A percentile compares a stretch with the other conserved stretches of the same genome.
These are phyloP conservation scores for Nigrograna mackinnonii DNA, from an alignment of 2,329 filamentous ascomycete species.

Conservation along the genomic window DNA sequence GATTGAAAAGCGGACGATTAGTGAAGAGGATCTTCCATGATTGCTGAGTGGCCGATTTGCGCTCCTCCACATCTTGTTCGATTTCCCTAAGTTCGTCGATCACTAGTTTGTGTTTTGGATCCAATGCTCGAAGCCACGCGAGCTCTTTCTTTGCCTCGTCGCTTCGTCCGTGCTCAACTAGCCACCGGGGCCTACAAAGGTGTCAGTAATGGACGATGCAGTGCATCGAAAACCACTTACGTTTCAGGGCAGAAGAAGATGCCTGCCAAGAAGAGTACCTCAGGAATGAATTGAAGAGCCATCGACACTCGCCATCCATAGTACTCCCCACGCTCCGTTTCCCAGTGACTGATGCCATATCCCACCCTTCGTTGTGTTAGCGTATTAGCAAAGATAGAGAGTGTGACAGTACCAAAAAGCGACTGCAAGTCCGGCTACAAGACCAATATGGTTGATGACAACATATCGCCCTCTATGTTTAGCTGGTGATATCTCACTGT, in stretches of 20 bases:
- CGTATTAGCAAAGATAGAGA: not conserved
- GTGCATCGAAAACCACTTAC: conserved; percentile 38
- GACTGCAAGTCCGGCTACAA: conserved; percentile 57
- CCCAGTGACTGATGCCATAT: conserved; percentile 61
- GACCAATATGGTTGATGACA: conserved; percentile 63
- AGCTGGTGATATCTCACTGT: conserved; percentile 59
- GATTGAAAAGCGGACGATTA: conserved; percentile 51
- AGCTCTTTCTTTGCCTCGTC: conserved; percentile 51
- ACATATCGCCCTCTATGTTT: conserved; percentile 59
- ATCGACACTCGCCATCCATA: conserved; percentile 60
- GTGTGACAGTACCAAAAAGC: conserved; percentile 60
- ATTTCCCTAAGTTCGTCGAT: conserved; percentile 49
- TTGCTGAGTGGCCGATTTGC: conserved; percentile 38
- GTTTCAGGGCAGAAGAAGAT: conserved; percentile 60
- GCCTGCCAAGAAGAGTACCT: conserved; percentile 53
- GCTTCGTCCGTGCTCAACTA: conserved; percentile 54
- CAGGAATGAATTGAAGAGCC: conserved; percentile 56
- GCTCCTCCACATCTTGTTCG: conserved; percentile 46
- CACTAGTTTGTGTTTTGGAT: conserved; percentile 38
- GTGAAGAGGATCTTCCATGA: conserved; percentile 55
- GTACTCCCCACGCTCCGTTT: conserved; percentile 43
- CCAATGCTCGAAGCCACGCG: conserved; percentile 51
- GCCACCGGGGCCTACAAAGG: conserved; percentile 51
- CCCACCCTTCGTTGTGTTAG: conserved; percentile 51
- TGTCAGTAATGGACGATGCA: conserved; percentile 36